Evolutionary conservation across 73 alveolate genomes (phyloP), one percentile per base, ranked within the genome.

Genomic region (Stentor coeruleus): DNA sequence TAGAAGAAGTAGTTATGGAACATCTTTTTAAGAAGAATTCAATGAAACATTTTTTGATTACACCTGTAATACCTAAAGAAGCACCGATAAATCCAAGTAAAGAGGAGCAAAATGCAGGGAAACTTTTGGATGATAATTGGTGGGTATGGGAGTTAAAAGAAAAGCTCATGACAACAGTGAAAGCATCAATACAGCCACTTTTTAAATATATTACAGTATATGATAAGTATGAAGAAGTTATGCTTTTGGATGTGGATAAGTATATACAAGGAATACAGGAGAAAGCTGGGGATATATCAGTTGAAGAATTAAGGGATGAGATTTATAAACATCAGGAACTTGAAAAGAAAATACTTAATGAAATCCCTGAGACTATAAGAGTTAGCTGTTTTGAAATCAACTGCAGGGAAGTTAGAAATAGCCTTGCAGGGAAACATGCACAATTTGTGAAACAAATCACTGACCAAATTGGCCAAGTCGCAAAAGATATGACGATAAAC

Each of bases 341-440:
- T 60, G 99, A 94, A 85, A 93, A 92, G 74, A 91, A 90, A 77
- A 87, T 96, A 2, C 84, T 86, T 81, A 88, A 85, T 42, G 92
- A 90, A 49, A 93, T 97, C 74, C 99, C 98, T 59, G 97, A 97
- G 86, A 74, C 87, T 35, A 92, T 95, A 40, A 90, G 83, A 84
- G 99, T 97, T 40, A 92, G 98, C 33, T 90, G 91, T 86, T 97
- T 97, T 93, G 84, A 91, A 87, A 86, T 97, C 14, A 94, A 97
- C 94, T 91, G 98, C 82, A 94, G 96, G 82, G 99, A 95, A 82
- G 92, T 95, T 81, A 84, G 98, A 66, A 93, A 94, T 86, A 90
- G 85, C 82, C 92, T 89, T 76, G 94, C 97, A 30, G 97, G 98
- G 3, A 97, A 97, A 85, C 95, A 95, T 88, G 59, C 89, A 41